Evolutionary conservation across 345 rosid species (phyloP), one percentile per base, ranked within the genome.

Genomic region (Brassica napus): DNA sequence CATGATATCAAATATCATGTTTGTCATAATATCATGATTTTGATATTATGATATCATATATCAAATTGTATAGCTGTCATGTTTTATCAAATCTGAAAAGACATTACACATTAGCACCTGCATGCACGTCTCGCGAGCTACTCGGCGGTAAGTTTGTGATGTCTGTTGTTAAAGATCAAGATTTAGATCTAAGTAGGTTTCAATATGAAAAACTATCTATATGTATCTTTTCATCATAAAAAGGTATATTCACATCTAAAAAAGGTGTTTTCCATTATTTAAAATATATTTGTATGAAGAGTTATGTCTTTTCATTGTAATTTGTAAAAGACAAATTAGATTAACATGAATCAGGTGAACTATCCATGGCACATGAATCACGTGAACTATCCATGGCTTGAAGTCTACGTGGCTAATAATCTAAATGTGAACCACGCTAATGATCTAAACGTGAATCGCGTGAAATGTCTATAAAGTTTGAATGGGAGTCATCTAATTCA

Each of bases 171-270:
- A 73, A 10, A 73, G 61, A 73, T 73, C 49, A 63, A 21, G 49
- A 64, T 47, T 58, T 64, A 62, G 69, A 73, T 73, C 69, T 30
- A n/a, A 30, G 18, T 15, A 15, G 61, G 47, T 62, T 73, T 73
- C 18, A 7, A 35, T 35, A 35, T 35, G 35, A 32, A 6, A 32
- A 32, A 32, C 7, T 32, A 28, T 28, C 4, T 28, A 32, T 1
- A 58, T 58, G 8, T 37, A 37, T 37, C 9, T 59, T 9, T 23
- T 37, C 42, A 37, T 37, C 10, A 37, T 37, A 37, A 37, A 37
- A 37, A 37, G 42, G 42, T 37, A 8, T 37, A 8, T 37, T 37
- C 42, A 37, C 42, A 37, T 37, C 42, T 7, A 37, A 37, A 37
- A 37, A 8, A 8, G 6, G 63, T 12, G 11, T 21, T 8, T 16